Conservation (phyloP, 2,329 filamentous ascomycete species). For the Dothideomycetes sp. region DNA sequence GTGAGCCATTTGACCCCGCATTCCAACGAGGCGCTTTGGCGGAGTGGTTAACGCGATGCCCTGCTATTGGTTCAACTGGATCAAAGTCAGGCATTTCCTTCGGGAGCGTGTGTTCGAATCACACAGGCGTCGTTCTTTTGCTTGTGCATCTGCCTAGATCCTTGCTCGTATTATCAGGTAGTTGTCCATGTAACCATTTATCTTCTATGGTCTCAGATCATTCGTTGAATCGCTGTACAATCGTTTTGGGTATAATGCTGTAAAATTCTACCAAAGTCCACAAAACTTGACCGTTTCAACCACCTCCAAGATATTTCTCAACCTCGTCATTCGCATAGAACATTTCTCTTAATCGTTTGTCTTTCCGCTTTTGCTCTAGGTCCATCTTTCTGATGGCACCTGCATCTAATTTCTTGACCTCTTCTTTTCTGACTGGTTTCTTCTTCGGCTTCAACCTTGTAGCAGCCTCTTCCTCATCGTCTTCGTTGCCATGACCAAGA, state of each 20-base stretch:
- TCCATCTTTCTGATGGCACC: constrained; percentile 56
- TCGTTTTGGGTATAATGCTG: not conserved
- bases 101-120: constrained; percentile 33
- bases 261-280: not conserved
- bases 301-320: constrained; percentile 55
- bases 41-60: not conserved
- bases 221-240: too few relatives aligned
- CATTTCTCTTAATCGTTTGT: constrained; percentile 48
- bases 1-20: too few relatives aligned
- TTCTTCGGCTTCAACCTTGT: constrained; percentile 6
- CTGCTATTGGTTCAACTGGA: not conserved
- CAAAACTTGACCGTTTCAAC: constrained; percentile 1
- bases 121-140: constrained; percentile 21
- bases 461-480: constrained; percentile 9
- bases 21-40: not conserved
- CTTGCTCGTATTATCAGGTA: too few relatives aligned
- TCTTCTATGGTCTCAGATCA: too few relatives aligned
- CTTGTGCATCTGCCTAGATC: too few relatives aligned
- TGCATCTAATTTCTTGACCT: constrained; percentile 46
- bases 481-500: constrained; percentile 39
- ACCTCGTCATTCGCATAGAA: constrained; percentile 69
- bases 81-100: constrained; percentile 22
- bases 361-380: constrained; percentile 40
- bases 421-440: not conserved
- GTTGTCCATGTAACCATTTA: too few relatives aligned